These are phyloP conservation scores for Psilocybe sp. DNA, from an alignment of 768 basidiomycete genomes.

Conservation along the genomic window DNA sequence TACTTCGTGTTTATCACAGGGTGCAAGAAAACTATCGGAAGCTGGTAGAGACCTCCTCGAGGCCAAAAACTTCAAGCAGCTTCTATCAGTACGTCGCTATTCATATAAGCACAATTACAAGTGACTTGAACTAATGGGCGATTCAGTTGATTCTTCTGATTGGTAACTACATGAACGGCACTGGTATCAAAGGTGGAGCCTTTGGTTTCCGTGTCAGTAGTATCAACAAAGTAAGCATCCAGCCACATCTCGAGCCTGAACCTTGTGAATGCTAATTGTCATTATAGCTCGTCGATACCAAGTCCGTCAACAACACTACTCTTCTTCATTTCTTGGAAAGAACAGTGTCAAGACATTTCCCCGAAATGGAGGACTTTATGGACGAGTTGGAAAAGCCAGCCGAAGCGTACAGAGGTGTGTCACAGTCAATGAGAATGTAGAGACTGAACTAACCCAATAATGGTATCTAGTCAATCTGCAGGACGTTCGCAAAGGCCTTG, in stretches of 20 bases:
- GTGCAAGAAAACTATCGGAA: slow-evolving; percentile 74
- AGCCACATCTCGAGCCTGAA: background rate
- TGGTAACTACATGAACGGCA: slow-evolving; percentile 98
- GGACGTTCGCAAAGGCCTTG: slow-evolving; percentile 76
- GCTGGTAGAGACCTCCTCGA: slow-evolving; percentile 78
- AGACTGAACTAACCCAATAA: slow-evolving; percentile 4
- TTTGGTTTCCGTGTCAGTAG: slow-evolving; percentile 97
- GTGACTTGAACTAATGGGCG: background rate
- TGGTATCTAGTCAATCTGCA: slow-evolving; percentile 69
- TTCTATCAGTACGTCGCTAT: slow-evolving; percentile 64
- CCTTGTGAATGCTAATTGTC: background rate
- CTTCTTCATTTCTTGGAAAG: slow-evolving; percentile 92
- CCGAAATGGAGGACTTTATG: slow-evolving; percentile 81
- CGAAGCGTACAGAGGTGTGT: slow-evolving; percentile 80
- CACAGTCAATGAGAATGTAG: background rate
- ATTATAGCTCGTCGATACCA: slow-evolving; percentile 89
- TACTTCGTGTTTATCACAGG: slow-evolving; percentile 38
- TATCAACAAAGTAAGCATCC: slow-evolving; percentile 82
- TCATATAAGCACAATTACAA: background rate
- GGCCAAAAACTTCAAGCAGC: slow-evolving; percentile 86
- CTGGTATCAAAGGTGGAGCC: slow-evolving; percentile 93
- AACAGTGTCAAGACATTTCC: slow-evolving; percentile 85
- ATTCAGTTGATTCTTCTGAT: slow-evolving; percentile 84
- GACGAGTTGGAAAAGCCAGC: slow-evolving; percentile 88
- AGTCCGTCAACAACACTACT: slow-evolving; percentile 92